Evolutionary conservation across 2,329 filamentous ascomycete species (phyloP).

Genomic region (Pseudocercospora fijiensis): DNA sequence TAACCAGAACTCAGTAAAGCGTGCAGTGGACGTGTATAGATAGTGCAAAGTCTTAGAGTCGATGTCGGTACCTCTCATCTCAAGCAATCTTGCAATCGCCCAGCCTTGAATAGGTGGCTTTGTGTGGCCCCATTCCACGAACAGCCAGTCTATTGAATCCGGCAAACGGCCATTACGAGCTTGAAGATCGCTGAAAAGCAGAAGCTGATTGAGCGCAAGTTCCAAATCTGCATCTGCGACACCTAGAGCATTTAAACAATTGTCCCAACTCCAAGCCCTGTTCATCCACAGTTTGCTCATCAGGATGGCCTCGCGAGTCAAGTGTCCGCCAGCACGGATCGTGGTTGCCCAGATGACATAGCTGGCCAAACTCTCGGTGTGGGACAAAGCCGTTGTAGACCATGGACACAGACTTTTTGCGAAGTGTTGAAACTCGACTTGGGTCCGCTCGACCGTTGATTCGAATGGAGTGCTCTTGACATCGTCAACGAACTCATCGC

Average conservation of each 20-base stretch:
- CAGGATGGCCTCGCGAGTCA: not conserved
- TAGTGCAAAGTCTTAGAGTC: not conserved
- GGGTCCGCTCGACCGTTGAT: not conserved
- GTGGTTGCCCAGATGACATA: constrained; percentile 5
- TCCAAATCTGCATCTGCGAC: not conserved
- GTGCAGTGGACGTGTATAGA: not conserved
- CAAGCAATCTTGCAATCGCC: not conserved
- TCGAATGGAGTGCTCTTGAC: not conserved
- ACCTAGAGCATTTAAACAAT: constrained; percentile 2
- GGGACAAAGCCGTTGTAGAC: not conserved
- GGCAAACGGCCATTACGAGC: not conserved
- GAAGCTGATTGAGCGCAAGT: not conserved
- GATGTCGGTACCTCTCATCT: not conserved
- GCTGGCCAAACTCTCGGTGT: not conserved
- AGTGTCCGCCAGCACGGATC: not conserved
- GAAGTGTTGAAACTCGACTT: not conserved
- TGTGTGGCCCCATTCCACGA: not conserved
- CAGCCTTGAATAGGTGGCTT: constrained; percentile 3
- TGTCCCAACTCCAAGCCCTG: constrained; percentile 4
- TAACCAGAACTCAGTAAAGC: not conserved
- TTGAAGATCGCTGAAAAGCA: not conserved
- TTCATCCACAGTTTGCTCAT: constrained; percentile 6
- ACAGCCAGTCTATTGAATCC: not conserved
- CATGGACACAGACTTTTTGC: constrained; percentile 1
- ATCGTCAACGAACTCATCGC: not conserved